phyloP scores from a whole-genome alignment of 441 rosid species.

The Populus trichocarpa region DNA sequence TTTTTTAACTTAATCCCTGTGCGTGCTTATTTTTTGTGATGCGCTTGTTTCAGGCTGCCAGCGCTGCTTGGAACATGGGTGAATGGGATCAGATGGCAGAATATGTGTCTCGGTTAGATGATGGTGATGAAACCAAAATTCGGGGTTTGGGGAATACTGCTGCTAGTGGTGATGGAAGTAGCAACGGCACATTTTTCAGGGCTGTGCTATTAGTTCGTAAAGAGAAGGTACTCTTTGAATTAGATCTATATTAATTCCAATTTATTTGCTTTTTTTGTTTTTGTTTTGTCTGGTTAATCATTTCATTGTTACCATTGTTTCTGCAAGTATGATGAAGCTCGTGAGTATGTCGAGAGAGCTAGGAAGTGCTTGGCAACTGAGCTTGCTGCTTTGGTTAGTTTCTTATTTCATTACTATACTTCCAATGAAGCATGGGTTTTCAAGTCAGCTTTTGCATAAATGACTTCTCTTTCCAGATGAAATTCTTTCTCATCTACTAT shows the following conservation, averaged over 20 bases:
- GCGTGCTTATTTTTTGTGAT: slow-evolving; percentile 26
- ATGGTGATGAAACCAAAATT: slow-evolving; percentile 97
- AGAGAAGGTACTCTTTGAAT: slow-evolving; percentile 54
- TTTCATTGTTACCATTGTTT: slow-evolving; percentile 8
- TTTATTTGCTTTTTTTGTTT: not conserved
- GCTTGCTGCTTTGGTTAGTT: slow-evolving; percentile 98
- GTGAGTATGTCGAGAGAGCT: slow-evolving; percentile 95
- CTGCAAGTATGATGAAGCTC: slow-evolving; percentile 90
- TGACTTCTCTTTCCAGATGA: not conserved
- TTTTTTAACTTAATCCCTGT: slow-evolving; percentile 8
- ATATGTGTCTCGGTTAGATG: slow-evolving; percentile 94
- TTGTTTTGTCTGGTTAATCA: not conserved
- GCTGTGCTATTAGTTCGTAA: slow-evolving; percentile 91
- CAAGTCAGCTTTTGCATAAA: slow-evolving; percentile 1
- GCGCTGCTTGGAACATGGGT: slow-evolving; percentile 99
- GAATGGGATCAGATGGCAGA: slow-evolving; percentile 99
- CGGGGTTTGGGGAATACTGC: slow-evolving; percentile 89
- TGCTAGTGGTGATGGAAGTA: slow-evolving; percentile 94
- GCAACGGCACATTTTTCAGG: slow-evolving; percentile 97
- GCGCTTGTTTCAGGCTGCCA: slow-evolving; percentile 71
- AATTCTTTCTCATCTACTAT: slow-evolving; percentile 12
- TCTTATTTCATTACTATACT: not conserved
- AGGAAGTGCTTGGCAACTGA: slow-evolving; percentile 99
- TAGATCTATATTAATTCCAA: not conserved
- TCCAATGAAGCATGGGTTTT: not conserved